Percentiles rank a stretch among this genome's conserved stretches.
Evolutionary conservation across 768 basidiomycete species (phyloP).

Genomic region (Polyporus arcularius): DNA sequence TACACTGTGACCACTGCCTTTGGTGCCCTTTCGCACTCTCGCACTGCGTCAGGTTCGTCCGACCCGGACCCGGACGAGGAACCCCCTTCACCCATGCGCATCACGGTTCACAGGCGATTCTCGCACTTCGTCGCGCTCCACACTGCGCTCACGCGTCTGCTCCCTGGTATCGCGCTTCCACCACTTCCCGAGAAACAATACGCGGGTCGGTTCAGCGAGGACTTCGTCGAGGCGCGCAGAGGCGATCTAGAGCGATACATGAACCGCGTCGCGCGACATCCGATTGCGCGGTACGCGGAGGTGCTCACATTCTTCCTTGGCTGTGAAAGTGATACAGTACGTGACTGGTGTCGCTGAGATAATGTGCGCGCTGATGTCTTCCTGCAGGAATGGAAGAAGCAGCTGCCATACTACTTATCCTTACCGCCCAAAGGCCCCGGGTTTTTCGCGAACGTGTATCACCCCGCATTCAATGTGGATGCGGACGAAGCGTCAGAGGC

Average conservation of each 20-base stretch:
- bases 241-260: constrained; percentile 84
- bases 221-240: constrained; percentile 80
- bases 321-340: constrained; percentile 72
- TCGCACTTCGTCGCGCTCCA: constrained; percentile 84
- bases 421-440: constrained; percentile 69
- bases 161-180: constrained; percentile 78
- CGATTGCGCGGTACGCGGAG: constrained; percentile 76
- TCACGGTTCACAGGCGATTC: constrained; percentile 81
- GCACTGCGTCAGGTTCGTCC: constrained; percentile 7
- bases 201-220: constrained; percentile 74
- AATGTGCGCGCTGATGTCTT: constrained; percentile 4
- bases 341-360: constrained; percentile 28
- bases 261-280: constrained; percentile 67
- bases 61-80: constrained; percentile 18
- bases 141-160: constrained; percentile 62
- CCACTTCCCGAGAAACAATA: constrained; percentile 88
- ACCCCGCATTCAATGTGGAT: constrained; percentile 85
- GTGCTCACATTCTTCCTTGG: constrained; percentile 78
- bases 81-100: constrained; percentile 44
- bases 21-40: constrained; percentile 30
- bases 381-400: constrained; percentile 68
- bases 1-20: constrained; percentile 82
- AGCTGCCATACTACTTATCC: constrained; percentile 59
- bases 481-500: constrained; percentile 64
- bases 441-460: constrained; percentile 80